Base-by-base conservation (phyloP, 495 filamentous ascomycete genomes). In the Trichoderma erinaceum region DNA sequence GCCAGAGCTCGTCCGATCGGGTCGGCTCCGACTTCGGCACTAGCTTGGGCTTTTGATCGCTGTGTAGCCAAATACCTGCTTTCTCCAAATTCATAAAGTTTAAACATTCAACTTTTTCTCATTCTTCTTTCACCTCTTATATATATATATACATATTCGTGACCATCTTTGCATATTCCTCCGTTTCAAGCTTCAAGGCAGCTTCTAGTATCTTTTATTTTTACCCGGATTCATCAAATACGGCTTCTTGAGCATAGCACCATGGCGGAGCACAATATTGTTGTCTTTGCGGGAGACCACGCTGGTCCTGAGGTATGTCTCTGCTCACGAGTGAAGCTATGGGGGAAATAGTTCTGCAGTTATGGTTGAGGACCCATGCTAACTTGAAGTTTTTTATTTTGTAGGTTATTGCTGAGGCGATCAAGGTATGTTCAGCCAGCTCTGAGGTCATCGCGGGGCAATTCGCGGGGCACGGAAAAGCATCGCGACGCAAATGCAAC, bases 211-310 rank as follows among this genome's bases (percentile, higher is more conserved):
- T n/a, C n/a, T n/a, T n/a, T n/a, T n/a, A n/a, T n/a, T n/a, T n/a
- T n/a, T n/a, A n/a, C n/a, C n/a, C n/a, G n/a, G n/a, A n/a, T n/a
- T n/a, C n/a, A n/a, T n/a, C 6, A 35, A 35, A 35, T 6, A 35
- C 32, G 32, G 3, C 6, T 35, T 35, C 32, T 35, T 35, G 32
- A 6, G 32, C 32, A 35, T 6, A 2, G 6, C 32, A 77, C 69
- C 61, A 86, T 86, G 84, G 71, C 82, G 65, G 78, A 77, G 64
- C 79, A 84, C 69, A 85, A 85, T 64, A 86, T 86, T 72, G 84
- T 86, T 29, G 90, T 92, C 61, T 92, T 93, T 75, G 88, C 79
- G 73, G 95, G 95, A 75, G 95, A 99, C 79, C 92, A 97, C 79
- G 92, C 90, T 73, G 95, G 95, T 76, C 95, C 95, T 15, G 95